Conservation (phyloP, 306 rosid species). For the Trifolium repens region DNA sequence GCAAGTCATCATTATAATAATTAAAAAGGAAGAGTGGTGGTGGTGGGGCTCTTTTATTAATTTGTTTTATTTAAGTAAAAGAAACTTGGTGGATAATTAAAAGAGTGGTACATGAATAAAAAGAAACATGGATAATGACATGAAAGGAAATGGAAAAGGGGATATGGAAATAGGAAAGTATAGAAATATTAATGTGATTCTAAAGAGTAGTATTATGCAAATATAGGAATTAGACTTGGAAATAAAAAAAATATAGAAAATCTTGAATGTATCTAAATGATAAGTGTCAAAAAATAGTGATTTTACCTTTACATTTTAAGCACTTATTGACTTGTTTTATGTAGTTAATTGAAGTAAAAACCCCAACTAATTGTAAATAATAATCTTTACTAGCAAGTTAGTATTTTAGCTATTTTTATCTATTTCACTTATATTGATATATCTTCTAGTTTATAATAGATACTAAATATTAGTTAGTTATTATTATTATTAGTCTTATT, state of each 20-base stretch:
- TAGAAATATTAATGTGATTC: not conserved
- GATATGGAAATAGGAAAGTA: slow-evolving; percentile 4
- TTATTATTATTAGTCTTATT: too few relatives aligned
- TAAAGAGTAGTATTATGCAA: not conserved
- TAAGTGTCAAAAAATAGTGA: too few relatives aligned
- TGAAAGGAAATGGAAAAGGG: slow-evolving; percentile 22
- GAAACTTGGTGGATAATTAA: slow-evolving; percentile 41
- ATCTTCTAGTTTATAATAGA: too few relatives aligned
- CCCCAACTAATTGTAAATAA: too few relatives aligned
- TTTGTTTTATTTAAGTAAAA: slow-evolving; percentile 38
- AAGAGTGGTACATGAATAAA: slow-evolving; percentile 45
- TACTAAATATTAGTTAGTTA: too few relatives aligned
- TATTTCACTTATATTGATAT: too few relatives aligned
- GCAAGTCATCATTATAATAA: slow-evolving; percentile 47
- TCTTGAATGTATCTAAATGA: not conserved
- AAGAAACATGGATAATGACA: slow-evolving; percentile 43
- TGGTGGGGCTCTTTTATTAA: slow-evolving; percentile 52
- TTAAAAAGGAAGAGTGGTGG: slow-evolving; percentile 33
- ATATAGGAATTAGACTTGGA: not conserved
- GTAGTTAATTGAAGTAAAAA: too few relatives aligned
- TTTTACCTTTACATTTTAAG: too few relatives aligned
- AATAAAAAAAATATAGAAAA: not conserved
- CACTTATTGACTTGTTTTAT: too few relatives aligned
- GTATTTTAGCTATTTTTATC: too few relatives aligned
- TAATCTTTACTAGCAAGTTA: too few relatives aligned